Percentiles rank a stretch among this genome's conserved stretches.
Evolutionary conservation across 1,284 basidiomycete species (phyloP).

Genomic region (Pseudozyma pruni): DNA sequence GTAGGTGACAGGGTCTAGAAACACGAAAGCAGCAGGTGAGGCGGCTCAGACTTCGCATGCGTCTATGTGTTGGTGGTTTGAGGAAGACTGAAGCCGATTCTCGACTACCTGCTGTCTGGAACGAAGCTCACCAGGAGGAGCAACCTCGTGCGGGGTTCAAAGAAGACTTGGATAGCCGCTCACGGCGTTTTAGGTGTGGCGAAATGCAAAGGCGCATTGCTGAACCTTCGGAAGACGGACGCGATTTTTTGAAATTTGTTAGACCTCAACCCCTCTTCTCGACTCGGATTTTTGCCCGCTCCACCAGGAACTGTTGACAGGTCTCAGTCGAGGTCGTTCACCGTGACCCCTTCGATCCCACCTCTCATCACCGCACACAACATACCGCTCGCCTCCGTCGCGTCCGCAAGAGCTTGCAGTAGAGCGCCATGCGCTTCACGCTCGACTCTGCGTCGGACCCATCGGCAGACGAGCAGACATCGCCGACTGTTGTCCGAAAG

Average conservation of each 20-base stretch:
- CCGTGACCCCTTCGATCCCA: background rate
- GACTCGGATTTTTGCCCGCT: no score
- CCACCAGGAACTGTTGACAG: background rate
- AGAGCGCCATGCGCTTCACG: conserved; percentile 29
- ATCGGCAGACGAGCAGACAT: conserved; percentile 28
- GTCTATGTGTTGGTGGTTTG: background rate
- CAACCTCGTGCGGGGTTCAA: conserved; percentile 1
- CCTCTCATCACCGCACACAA: conserved; percentile 2
- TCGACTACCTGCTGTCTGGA: no score
- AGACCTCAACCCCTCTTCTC: background rate
- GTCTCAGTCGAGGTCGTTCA: background rate
- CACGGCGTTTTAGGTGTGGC: conserved; percentile 9
- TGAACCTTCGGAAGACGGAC: background rate
- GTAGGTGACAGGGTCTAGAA: background rate
- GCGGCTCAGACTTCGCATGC: conserved; percentile 9
- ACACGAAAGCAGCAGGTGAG: background rate
- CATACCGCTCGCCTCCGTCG: no score
- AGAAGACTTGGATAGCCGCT: conserved; percentile 7
- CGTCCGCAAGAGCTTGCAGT: no score
- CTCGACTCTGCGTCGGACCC: conserved; percentile 39
- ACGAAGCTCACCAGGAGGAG: background rate
- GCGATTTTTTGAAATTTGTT: background rate
- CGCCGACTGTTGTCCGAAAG: conserved; percentile 23
- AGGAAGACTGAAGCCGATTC: no score
- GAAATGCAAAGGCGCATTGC: background rate